Conservation (phyloP, 345 rosid species). For the Cardiospermum halicacabum region DNA sequence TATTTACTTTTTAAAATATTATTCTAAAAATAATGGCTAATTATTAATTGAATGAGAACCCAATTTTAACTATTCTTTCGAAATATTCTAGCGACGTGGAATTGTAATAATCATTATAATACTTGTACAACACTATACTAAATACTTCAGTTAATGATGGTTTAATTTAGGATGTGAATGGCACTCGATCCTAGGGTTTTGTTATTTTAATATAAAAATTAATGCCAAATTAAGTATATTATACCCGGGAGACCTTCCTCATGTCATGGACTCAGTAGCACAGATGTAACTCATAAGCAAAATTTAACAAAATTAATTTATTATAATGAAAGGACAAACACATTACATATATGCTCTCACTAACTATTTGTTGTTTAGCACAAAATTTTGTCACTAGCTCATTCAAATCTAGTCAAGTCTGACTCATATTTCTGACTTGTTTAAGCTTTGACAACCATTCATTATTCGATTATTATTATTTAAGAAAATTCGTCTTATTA, state of each 20-base stretch:
- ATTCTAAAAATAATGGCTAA: no score
- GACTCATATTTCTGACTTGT: conserved; percentile 6
- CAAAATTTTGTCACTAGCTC: neutral
- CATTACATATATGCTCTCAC: neutral
- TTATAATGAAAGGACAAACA: neutral
- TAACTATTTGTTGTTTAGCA: neutral
- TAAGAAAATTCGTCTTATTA: neutral
- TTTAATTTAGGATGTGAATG: neutral
- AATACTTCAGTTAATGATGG: no score
- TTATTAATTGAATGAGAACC: no score
- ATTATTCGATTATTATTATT: neutral
- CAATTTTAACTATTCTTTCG: no score
- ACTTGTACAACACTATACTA: no score
- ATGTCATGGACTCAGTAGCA: conserved; percentile 13
- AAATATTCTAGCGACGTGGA: no score
- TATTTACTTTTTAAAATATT: no score
- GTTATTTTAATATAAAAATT: neutral
- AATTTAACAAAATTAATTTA: neutral
- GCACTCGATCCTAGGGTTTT: conserved; percentile 14
- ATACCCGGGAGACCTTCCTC: neutral
- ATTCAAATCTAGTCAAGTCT: conserved; percentile 10
- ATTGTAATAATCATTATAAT: no score
- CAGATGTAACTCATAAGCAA: conserved; percentile 19
- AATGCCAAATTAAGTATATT: neutral
- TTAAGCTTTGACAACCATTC: neutral